phyloP scores from a whole-genome alignment of 164 flowering plant species.

The Saururus chinensis region DNA sequence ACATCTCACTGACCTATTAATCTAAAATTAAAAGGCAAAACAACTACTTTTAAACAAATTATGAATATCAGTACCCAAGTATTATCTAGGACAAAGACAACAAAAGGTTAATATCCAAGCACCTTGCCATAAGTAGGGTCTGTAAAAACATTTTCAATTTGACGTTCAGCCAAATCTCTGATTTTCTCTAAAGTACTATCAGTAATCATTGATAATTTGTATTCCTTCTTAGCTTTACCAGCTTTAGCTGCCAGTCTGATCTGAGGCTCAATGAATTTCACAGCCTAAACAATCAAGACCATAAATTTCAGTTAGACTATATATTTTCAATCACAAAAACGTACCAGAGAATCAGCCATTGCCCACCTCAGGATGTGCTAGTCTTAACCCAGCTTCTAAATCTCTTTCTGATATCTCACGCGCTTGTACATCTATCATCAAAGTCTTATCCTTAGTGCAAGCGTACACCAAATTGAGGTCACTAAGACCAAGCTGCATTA shows the following conservation, averaged over 20 bases:
- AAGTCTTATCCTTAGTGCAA: slow-evolving; percentile 83
- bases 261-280: slow-evolving; percentile 85
- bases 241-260: slow-evolving; percentile 78
- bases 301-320: slow-evolving; percentile 1
- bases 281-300: slow-evolving; percentile 48
- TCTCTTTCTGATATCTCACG: slow-evolving; percentile 90
- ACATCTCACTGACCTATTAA: no score
- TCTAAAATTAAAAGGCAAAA: background rate
- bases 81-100: background rate
- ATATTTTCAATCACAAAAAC: background rate
- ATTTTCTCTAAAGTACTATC: slow-evolving; percentile 60
- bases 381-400: slow-evolving; percentile 66
- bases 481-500: slow-evolving; percentile 68
- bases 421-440: slow-evolving; percentile 96
- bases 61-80: background rate
- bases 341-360: background rate
- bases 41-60: background rate
- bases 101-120: slow-evolving; percentile 4
- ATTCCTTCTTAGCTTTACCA: slow-evolving; percentile 75
- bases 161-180: slow-evolving; percentile 47
- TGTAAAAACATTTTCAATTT: slow-evolving; percentile 78
- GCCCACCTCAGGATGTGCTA: slow-evolving; percentile 87
- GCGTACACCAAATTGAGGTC: slow-evolving; percentile 96
- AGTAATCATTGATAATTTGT: slow-evolving; percentile 63
- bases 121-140: slow-evolving; percentile 96